A percentile compares a stretch with the other conserved stretches of the same genome.
Evolutionary conservation across 305 asterid species (phyloP).

Genomic region (Andrographis paniculata): DNA sequence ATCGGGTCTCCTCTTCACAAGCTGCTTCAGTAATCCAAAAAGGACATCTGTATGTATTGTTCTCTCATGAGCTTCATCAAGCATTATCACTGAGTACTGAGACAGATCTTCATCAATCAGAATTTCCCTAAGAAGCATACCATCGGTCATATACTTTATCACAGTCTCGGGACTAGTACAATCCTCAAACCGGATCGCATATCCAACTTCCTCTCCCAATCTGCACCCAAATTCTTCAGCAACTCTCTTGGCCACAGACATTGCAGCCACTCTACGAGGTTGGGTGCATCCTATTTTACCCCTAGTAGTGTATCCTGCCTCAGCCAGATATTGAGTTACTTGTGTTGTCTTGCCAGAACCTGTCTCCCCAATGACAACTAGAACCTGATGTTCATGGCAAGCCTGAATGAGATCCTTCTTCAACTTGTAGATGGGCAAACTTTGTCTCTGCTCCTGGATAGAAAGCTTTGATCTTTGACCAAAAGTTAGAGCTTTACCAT

Average conservation of each 20-base stretch:
- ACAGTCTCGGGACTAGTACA: conserved; percentile 97
- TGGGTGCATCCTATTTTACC: conserved; percentile 96
- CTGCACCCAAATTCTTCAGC: conserved; percentile 95
- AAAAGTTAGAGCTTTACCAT: conserved; percentile 76
- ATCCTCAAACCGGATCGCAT: conserved; percentile 88
- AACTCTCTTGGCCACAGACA: conserved; percentile 95
- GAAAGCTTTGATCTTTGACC: conserved; percentile 93
- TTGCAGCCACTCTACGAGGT: conserved; percentile 98
- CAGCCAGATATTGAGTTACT: conserved; percentile 91
- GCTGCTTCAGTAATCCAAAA: conserved; percentile 68
- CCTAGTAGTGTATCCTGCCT: conserved; percentile 86
- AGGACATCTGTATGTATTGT: conserved; percentile 77
- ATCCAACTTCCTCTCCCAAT: conserved; percentile 89
- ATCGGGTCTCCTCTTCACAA: conserved; percentile 71
- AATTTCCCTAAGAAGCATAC: conserved; percentile 92
- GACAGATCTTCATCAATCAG: conserved; percentile 70
- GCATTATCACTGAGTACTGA: conserved; percentile 85
- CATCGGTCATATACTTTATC: conserved; percentile 97
- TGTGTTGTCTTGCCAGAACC: conserved; percentile 91
- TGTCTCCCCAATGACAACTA: conserved; percentile 95
- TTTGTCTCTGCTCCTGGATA: conserved; percentile 80
- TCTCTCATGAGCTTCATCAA: conserved; percentile 94
- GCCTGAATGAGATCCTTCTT: conserved; percentile 81
- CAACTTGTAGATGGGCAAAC: conserved; percentile 78
- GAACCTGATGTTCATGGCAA: conserved; percentile 76